Evolutionary conservation across 2,329 filamentous ascomycete genomes (phyloP), one percentile per base, ranked within the genome.

Genomic region (Plenodomus tracheiphilus): DNA sequence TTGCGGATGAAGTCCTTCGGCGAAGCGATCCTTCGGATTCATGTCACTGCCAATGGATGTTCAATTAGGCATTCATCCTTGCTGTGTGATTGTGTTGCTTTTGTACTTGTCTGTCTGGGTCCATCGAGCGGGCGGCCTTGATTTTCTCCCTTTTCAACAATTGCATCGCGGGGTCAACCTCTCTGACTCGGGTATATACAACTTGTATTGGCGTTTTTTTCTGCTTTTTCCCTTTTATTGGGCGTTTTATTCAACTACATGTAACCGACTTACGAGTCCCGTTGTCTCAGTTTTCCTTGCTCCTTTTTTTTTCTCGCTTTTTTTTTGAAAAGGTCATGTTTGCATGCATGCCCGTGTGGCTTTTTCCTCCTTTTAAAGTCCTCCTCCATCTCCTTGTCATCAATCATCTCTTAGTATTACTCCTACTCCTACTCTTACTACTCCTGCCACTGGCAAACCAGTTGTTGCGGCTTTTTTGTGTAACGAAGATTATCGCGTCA

Each of bases 31-130:
- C 70, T 4, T 43, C 57, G 11, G 56, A 62, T 43, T 64, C 68
- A 15, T 73, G 70, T 39, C 70, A 73, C 43, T 73, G 70, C 49
- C 70, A 73, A 43, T 73, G 70, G 69, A 70, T 71, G 65, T 70
- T 71, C 51, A 64, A 66, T 55, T 72, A 54, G 66, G 53, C 21
- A 36, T 37, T 20, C 30, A 17, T 15, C 28, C 28, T 32, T 32
- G 28, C 28, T 15, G 13, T 32, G 7, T 32, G 11, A 32, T 5
- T 25, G 22, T 25, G 10, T 5, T 10, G 22, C 5, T n/a, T n/a
- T n/a, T n/a, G n/a, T n/a, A 25, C 13, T 32, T 32, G 4, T 15
- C 13, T 8, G 28, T 32, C 7, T 11, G 28, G 15, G 28, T 15
- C n/a, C n/a, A n/a, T n/a, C n/a, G 13, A 32, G 28, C 11, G 28